Percentiles rank a stretch among this genome's conserved stretches.
phyloP scores from a whole-genome alignment of 805 yeast species.

The Phaffomyces opuntiae region DNA sequence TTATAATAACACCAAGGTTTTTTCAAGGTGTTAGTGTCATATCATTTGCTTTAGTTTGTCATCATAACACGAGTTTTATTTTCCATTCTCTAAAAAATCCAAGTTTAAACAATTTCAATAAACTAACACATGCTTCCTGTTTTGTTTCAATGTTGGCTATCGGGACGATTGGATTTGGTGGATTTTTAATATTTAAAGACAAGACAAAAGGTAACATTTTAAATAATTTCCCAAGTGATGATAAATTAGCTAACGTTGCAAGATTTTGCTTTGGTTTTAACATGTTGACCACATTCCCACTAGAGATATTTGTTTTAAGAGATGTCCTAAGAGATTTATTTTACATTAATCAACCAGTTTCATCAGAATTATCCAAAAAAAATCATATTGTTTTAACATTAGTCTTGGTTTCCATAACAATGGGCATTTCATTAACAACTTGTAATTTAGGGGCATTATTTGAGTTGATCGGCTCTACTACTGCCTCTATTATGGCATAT shows the following conservation, averaged over 20 bases:
- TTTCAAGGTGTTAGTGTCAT: constrained; percentile 93
- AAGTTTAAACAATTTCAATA: constrained; percentile 65
- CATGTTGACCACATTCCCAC: constrained; percentile 87
- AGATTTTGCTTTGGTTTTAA: constrained; percentile 86
- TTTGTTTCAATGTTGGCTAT: constrained; percentile 75
- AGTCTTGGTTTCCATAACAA: constrained; percentile 54
- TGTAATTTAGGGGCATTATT: constrained; percentile 86
- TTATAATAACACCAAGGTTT: constrained; percentile 54
- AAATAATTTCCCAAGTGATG: constrained; percentile 78
- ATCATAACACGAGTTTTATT: constrained; percentile 87
- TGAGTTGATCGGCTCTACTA: constrained; percentile 87
- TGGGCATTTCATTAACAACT: constrained; percentile 70
- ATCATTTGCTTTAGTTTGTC: constrained; percentile 93
- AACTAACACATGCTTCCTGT: constrained; percentile 79
- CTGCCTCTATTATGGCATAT: constrained; percentile 89
- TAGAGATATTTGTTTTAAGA: constrained; percentile 84
- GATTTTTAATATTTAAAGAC: constrained; percentile 68
- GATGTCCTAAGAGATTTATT: constrained; percentile 72
- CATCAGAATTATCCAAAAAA: constrained; percentile 34
- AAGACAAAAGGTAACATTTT: constrained; percentile 80
- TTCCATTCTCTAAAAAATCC: constrained; percentile 78
- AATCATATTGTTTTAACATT: constrained; percentile 65
- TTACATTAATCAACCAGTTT: constrained; percentile 30
- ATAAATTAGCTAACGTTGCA: constrained; percentile 74
- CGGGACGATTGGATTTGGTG: constrained; percentile 69